Percentiles rank a stretch among this genome's conserved stretches.
phyloP scores from a whole-genome alignment of 495 filamentous ascomycete genomes.

The Podospora pseudopauciseta region DNA sequence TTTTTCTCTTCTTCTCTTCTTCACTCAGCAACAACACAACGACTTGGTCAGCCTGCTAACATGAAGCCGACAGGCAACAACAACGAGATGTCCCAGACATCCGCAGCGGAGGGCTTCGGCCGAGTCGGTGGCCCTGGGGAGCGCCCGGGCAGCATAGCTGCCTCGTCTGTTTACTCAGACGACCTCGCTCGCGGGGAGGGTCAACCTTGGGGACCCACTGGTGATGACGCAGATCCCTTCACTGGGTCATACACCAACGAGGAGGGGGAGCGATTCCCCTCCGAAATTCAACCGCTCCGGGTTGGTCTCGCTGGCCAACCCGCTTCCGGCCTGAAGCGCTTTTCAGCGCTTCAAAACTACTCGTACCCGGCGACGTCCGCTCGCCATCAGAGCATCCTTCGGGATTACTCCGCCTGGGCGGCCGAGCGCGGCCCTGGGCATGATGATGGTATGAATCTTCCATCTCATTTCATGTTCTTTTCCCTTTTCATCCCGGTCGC shows the following conservation, averaged over 20 bases:
- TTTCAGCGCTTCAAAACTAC: background rate
- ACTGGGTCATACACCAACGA: background rate
- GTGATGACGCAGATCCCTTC: background rate
- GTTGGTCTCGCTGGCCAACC: background rate
- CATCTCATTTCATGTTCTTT: background rate
- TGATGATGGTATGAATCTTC: background rate
- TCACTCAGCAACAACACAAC: no score
- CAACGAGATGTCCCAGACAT: background rate
- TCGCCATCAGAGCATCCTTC: background rate
- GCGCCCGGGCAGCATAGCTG: background rate
- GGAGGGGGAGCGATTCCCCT: background rate
- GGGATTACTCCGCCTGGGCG: background rate
- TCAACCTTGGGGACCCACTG: background rate
- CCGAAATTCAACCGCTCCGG: background rate
- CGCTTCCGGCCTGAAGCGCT: background rate
- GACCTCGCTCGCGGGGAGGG: background rate
- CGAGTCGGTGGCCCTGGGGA: background rate
- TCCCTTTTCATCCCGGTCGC: no score
- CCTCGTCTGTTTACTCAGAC: background rate
- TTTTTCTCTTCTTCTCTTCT: background rate
- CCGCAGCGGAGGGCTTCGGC: background rate
- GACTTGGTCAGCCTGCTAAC: background rate
- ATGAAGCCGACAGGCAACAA: background rate
- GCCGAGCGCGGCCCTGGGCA: background rate
- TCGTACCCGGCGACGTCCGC: background rate